A percentile compares a stretch with the other conserved stretches of the same genome.
These are phyloP conservation scores for Sugiyamaella pinicola DNA, from an alignment of 1,139 yeast species.

Conservation along the genomic window DNA sequence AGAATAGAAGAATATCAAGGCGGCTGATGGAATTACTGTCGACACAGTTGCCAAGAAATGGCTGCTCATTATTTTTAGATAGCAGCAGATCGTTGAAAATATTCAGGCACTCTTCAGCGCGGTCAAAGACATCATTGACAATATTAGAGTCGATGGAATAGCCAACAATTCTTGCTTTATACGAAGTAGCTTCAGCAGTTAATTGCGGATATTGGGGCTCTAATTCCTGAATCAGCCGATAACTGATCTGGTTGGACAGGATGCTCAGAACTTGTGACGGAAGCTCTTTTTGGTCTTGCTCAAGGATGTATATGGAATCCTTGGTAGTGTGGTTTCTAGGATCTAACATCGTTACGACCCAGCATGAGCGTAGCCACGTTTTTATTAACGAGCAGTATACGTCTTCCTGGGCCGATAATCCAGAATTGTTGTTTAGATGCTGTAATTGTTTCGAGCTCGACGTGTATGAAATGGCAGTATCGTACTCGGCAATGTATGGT, in stretches of 20 bases:
- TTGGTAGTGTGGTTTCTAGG: slow-evolving; percentile 20
- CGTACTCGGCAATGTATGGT: slow-evolving; percentile 28
- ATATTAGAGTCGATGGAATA: slow-evolving; percentile 3
- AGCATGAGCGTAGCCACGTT: slow-evolving; percentile 38
- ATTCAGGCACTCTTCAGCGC: slow-evolving; percentile 13
- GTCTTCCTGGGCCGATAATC: slow-evolving; percentile 17
- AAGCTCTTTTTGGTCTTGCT: slow-evolving; percentile 24
- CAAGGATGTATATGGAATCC: slow-evolving; percentile 28
- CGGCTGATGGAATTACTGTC: slow-evolving; percentile 4
- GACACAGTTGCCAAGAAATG: slow-evolving; percentile 1
- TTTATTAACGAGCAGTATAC: slow-evolving; percentile 35
- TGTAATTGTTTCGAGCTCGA: no score
- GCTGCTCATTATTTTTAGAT: not conserved
- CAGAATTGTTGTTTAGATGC: slow-evolving; percentile 1
- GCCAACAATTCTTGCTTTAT: slow-evolving; percentile 11
- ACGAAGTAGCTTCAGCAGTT: slow-evolving; percentile 17
- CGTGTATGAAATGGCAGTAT: no score
- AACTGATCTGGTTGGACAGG: slow-evolving; percentile 25
- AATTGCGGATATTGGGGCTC: slow-evolving; percentile 26
- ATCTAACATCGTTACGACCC: slow-evolving; percentile 36
- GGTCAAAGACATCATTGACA: slow-evolving; percentile 7
- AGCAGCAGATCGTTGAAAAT: slow-evolving; percentile 10
- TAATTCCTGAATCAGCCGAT: slow-evolving; percentile 25
- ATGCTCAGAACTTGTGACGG: slow-evolving; percentile 26
- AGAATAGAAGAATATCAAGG: slow-evolving; percentile 14